A percentile compares a stretch with the other conserved stretches of the same genome.
phyloP scores from a whole-genome alignment of 371 early-diverging fungal species.

The Mucor lusitanicus region DNA sequence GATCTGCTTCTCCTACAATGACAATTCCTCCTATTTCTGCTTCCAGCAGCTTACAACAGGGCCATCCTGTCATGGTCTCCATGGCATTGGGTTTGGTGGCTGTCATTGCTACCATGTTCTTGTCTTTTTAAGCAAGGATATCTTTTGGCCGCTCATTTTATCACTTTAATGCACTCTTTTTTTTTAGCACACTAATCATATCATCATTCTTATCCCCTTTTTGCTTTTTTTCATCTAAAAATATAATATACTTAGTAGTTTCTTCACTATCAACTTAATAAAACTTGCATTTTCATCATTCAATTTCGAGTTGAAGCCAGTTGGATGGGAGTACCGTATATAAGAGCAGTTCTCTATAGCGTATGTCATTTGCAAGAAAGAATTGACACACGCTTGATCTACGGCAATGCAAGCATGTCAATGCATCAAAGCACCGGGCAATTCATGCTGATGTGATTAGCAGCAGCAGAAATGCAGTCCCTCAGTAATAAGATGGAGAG shows the following conservation, averaged over 20 bases:
- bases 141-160: not conserved
- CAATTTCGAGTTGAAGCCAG: not conserved
- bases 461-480: not conserved
- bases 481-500: not conserved
- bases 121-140: not conserved
- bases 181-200: not conserved
- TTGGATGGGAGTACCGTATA: no score
- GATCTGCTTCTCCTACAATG: not conserved
- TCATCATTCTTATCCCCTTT: not conserved
- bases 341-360: no score
- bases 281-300: not conserved
- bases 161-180: not conserved
- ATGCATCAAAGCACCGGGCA: no score
- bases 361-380: no score
- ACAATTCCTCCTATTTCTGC: not conserved
- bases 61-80: not conserved
- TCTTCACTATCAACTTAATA: not conserved
- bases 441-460: not conserved
- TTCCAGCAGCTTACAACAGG: not conserved
- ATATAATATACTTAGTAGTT: not conserved
- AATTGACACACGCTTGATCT: no score
- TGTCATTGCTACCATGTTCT: not conserved
- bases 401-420: not conserved
- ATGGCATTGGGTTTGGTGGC: not conserved
- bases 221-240: not conserved